Conservation (phyloP, 2,329 filamentous ascomycete genomes). For the Dendryphion nanum region DNA sequence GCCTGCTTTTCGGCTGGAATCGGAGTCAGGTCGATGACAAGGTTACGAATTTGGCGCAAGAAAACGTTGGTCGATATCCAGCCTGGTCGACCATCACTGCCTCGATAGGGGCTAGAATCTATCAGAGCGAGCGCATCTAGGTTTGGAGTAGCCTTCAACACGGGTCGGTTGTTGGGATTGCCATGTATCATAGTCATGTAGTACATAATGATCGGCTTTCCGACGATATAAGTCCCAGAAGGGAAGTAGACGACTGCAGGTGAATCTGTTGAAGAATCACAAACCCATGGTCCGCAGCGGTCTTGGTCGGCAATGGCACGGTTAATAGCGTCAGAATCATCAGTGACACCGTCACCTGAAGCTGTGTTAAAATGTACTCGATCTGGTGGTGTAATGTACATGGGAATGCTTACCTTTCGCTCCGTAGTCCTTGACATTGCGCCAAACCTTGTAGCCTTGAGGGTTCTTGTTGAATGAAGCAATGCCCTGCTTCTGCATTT, state of each 20-base stretch:
- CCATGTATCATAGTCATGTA: slow-evolving; percentile 65
- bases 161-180: slow-evolving; percentile 56
- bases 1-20: slow-evolving; percentile 47
- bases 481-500: slow-evolving; percentile 44
- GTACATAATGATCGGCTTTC: slow-evolving; percentile 57
- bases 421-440: slow-evolving; percentile 47
- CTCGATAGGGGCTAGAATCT: slow-evolving; percentile 55
- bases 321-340: slow-evolving; percentile 57
- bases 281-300: slow-evolving; percentile 45
- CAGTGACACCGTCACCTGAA: slow-evolving; percentile 37
- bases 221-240: slow-evolving; percentile 55
- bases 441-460: slow-evolving; percentile 41
- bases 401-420: slow-evolving; percentile 34
- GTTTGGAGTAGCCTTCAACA: slow-evolving; percentile 53
- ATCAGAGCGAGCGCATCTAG: slow-evolving; percentile 59
- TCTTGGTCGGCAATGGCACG: slow-evolving; percentile 44
- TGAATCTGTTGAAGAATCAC: slow-evolving; percentile 49
- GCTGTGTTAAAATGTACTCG: too few relatives aligned
- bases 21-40: slow-evolving; percentile 58
- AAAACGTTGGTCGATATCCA: slow-evolving; percentile 62
- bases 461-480: slow-evolving; percentile 42
- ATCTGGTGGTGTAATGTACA: too few relatives aligned
- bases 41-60: slow-evolving; percentile 63
- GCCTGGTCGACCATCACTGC: slow-evolving; percentile 35
- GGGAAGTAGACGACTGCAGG: slow-evolving; percentile 60